Base-by-base conservation (phyloP, 177 flowering plant genomes). In the Telopea speciosissima region DNA sequence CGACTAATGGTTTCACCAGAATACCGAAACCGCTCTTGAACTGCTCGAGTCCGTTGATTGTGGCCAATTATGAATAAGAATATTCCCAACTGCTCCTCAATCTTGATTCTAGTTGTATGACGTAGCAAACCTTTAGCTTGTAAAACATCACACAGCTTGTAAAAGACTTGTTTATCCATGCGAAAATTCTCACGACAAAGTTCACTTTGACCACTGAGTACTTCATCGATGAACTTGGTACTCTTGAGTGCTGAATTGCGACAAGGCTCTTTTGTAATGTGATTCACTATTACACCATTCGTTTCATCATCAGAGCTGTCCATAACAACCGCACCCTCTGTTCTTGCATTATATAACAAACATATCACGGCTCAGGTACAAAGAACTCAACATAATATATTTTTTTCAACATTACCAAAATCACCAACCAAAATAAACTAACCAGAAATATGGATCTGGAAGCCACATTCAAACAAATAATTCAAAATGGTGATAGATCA, bases 1-100 rank as follows among this genome's bases (percentile, higher is more conserved):
- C 92, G 90, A 64, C 90, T 87, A 63, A 88, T 88, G 45, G 92
- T 88, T 82, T 88, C 92, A 31, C 92, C 92, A 61, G 92, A 88
- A 72, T 86, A 85, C 40, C 81, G 76, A 74, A 85, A 88, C 58
- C 81, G 73, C 77, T 87, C 90, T 72, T 88, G 90, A 25, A 88
- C 83, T 63, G 85, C 87, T 70, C 90, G 83, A 73, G 85, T 88
- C 19, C 92, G 83, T 56, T 83, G 80, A 70, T 88, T 87, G 73
- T 87, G 90, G 24, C 92, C 92, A 63, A 87, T 69, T 44, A 85
- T 85, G 69, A 84, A 81, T 83, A 88, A 52, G 81, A 88, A 88
- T 68, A 86, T 88, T 66, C 87, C 90, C 28, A 88, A 73, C 63
- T 87, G 92, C 81, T 88, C 90, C 79, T 88, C 90, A 66, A 88